Evolutionary conservation across 352 stramenopile genomes (phyloP), one percentile per base, ranked within the genome.

Genomic region (Phytopythium kandeliae): DNA sequence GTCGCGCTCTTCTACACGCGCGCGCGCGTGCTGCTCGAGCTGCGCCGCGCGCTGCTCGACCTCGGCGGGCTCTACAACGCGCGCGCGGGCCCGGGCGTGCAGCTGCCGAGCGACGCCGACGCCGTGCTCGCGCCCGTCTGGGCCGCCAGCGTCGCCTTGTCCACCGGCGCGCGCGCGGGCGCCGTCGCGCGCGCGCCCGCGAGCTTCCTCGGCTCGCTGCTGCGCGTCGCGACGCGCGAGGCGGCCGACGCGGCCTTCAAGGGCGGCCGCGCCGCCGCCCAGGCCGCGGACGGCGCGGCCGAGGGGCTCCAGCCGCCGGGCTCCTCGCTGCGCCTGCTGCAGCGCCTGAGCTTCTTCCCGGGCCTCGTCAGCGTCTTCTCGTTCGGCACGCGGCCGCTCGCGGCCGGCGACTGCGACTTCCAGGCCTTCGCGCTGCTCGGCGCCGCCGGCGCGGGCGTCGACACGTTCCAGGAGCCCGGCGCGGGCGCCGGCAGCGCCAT

Each of bases 391-490:
- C 40, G 40, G 4, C 40, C 26, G 40, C 6, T 15, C 1, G 28
- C 28, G 8, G 11, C 50, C 10, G 48, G 11, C 12, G 37, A 34
- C 19, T 55, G 47, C 33, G 68, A 79, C 19, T 51, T 48, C 2
- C 69, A 79, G 22, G 55, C 36, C n/a, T 76, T 66, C 50, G 69
- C 68, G 51, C 51, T 79, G 9, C 46, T 76, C 4, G 66, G 69
- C 11, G 70, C 57, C 31, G 33, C 58, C 13, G 58, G 60, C 7
- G 66, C 65, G 2, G 69, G 63, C 6, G 47, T 78, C 38, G 51
- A 65, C n/a, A 62, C 53, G 19, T 78, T 73, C 50, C 69, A 72
- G 30, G 69, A 75, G 40, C 55, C 63, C 9, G 60, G 51, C 21
- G 69, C 50, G 2, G 56, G 56, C 0, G 56, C 57, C 2, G 74